These are phyloP conservation scores for Ramalina peruviana DNA, from an alignment of 495 filamentous ascomycete genomes.

Conservation along the genomic window DNA sequence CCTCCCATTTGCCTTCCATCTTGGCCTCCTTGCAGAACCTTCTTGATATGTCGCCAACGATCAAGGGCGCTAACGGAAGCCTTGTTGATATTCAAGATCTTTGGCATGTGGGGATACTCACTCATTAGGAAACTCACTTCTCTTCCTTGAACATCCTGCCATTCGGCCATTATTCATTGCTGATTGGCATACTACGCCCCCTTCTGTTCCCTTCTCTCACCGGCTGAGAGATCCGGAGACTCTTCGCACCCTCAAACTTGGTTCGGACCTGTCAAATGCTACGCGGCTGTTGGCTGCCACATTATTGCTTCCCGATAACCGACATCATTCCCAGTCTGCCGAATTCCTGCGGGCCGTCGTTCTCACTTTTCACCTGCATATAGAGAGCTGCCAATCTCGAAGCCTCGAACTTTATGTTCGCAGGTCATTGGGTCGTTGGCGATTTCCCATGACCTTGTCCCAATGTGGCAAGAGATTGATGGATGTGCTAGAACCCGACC, in stretches of 20 bases:
- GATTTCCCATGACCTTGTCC: not conserved
- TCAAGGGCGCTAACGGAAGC: too few species aligned
- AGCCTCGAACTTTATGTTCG: not conserved
- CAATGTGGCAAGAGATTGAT: conserved; percentile 2
- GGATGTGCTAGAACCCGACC: not conserved
- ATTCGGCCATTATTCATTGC: not conserved
- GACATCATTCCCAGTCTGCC: conserved; percentile 2
- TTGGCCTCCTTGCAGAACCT: too few species aligned
- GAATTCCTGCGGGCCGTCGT: not conserved
- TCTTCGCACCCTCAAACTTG: not conserved
- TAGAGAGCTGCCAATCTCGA: not conserved
- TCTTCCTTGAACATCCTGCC: not conserved
- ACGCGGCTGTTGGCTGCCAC: conserved; percentile 7
- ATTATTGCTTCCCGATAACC: conserved; percentile 11
- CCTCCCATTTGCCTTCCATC: not conserved
- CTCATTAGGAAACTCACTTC: too few species aligned
- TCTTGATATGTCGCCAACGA: too few species aligned
- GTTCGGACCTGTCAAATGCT: not conserved
- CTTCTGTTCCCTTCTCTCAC: not conserved
- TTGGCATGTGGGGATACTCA: too few species aligned
- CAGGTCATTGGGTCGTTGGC: not conserved
- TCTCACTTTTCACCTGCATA: conserved; percentile 1
- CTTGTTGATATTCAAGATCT: too few species aligned
- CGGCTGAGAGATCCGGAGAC: not conserved
- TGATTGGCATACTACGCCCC: not conserved